Conservation (phyloP, 2,329 filamentous ascomycete species). For the Bipolaris gigantea region DNA sequence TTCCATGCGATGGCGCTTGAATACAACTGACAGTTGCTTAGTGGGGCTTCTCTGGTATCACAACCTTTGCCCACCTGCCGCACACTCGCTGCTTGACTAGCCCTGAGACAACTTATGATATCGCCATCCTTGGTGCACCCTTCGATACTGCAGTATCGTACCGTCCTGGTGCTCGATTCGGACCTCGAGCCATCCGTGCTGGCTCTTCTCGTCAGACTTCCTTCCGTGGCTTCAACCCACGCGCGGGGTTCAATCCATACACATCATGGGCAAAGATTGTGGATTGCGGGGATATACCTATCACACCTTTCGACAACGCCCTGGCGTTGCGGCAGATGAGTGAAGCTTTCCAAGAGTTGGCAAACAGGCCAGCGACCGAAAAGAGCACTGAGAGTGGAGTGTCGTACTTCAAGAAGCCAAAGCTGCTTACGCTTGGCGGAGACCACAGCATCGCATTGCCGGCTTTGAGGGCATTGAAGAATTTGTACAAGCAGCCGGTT, state of each 20-base stretch:
- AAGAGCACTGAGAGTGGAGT: constrained; percentile 44
- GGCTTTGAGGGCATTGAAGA: constrained; percentile 53
- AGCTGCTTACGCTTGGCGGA: constrained; percentile 53
- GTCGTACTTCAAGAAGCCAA: constrained; percentile 49
- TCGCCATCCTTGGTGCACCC: constrained; percentile 53
- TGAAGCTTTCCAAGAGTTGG: constrained; percentile 73
- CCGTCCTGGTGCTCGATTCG: constrained; percentile 64
- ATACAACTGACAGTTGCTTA: constrained; percentile 29
- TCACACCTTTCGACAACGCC: constrained; percentile 83
- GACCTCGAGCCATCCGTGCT: constrained; percentile 82
- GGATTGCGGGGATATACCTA: constrained; percentile 89
- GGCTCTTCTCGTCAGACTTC: constrained; percentile 79
- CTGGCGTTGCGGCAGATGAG: constrained; percentile 84
- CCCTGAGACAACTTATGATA: constrained; percentile 50
- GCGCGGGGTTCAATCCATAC: constrained; percentile 83
- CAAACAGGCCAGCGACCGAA: constrained; percentile 47
- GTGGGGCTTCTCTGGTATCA: constrained; percentile 73
- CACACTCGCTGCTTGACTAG: constrained; percentile 53
- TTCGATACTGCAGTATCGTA: constrained; percentile 56
- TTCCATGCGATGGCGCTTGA: not conserved
- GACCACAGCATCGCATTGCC: constrained; percentile 56
- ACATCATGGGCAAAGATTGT: constrained; percentile 74
- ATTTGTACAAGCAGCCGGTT: constrained; percentile 49
- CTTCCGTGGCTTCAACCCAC: constrained; percentile 79
- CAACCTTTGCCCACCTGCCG: constrained; percentile 54